These are phyloP conservation scores for Breviolum minutum DNA, from an alignment of 73 alveolate species.

Conservation along the genomic window DNA sequence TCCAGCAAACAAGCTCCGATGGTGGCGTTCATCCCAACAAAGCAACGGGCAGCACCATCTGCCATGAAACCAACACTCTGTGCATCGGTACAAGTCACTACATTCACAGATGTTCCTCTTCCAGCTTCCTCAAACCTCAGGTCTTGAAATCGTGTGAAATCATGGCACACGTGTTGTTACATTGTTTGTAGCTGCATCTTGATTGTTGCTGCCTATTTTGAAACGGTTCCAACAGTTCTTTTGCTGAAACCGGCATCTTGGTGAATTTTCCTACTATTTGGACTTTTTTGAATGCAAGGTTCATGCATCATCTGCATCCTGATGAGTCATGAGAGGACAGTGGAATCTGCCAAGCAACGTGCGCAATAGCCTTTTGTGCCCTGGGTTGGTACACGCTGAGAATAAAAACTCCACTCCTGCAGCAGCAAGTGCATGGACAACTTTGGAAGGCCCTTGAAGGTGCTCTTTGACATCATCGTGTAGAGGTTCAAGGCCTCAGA, in stretches of 20 bases:
- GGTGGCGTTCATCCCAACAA: not conserved
- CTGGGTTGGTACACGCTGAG: constrained; percentile 61
- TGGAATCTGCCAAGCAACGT: constrained; percentile 21
- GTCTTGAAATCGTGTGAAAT: not conserved
- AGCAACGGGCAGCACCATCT: constrained; percentile 62
- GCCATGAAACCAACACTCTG: constrained; percentile 84
- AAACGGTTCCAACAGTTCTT: too few relatives aligned
- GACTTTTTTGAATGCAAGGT: too few relatives aligned
- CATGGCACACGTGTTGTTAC: too few relatives aligned
- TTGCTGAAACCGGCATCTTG: too few relatives aligned
- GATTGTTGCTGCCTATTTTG: too few relatives aligned
- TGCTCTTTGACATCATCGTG: not conserved
- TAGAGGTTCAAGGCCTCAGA: not conserved
- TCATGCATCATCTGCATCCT: too few relatives aligned
- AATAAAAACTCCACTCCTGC: constrained; percentile 21
- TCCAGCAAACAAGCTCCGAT: constrained; percentile 72
- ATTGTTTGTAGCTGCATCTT: too few relatives aligned
- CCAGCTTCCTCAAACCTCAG: constrained; percentile 44
- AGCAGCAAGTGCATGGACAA: constrained; percentile 25
- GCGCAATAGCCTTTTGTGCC: constrained; percentile 34
- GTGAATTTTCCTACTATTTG: too few relatives aligned
- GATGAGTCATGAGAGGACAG: not conserved
- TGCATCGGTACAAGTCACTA: constrained; percentile 54
- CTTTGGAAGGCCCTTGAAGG: not conserved
- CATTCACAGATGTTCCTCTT: not conserved